A percentile compares a stretch with the other conserved stretches of the same genome.
phyloP scores from a whole-genome alignment of 305 asterid species.

The Solanum chacoense region DNA sequence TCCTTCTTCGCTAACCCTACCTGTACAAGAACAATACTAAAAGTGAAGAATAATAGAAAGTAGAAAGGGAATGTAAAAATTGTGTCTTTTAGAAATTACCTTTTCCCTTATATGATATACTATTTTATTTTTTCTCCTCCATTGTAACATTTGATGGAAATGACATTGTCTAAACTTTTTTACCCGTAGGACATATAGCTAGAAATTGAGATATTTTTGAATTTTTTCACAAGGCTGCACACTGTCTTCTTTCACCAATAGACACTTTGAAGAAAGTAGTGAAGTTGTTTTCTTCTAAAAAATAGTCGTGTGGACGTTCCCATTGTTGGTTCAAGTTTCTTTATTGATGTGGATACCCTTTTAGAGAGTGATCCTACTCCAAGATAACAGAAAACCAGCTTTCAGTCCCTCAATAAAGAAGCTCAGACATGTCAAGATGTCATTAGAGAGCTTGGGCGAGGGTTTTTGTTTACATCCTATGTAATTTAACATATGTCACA shows the following conservation, averaged over 20 bases:
- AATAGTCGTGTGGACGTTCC: slow-evolving; percentile 17
- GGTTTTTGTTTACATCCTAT: not conserved
- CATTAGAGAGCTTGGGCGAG: not conserved
- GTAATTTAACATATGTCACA: not conserved
- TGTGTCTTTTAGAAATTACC: not conserved
- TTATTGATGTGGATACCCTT: slow-evolving; percentile 40
- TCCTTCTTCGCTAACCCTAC: not conserved
- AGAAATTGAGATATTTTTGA: slow-evolving; percentile 73
- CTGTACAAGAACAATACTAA: not conserved
- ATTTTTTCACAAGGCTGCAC: slow-evolving; percentile 57
- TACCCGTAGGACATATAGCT: slow-evolving; percentile 70
- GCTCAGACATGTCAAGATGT: not conserved
- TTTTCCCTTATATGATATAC: not conserved
- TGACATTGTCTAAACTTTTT: not conserved
- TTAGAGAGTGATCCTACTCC: slow-evolving; percentile 47
- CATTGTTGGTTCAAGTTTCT: slow-evolving; percentile 24
- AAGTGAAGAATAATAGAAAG: not conserved
- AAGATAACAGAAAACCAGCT: not conserved
- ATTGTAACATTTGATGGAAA: not conserved
- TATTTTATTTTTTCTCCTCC: not conserved
- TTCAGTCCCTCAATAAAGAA: not conserved
- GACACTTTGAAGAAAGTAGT: slow-evolving; percentile 39
- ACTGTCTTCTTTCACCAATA: slow-evolving; percentile 58
- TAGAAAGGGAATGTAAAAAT: not conserved
- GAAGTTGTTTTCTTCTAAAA: slow-evolving; percentile 43